These are phyloP conservation scores for Hypoxylon sp. DNA, from an alignment of 2,329 filamentous ascomycete genomes.

Conservation along the genomic window DNA sequence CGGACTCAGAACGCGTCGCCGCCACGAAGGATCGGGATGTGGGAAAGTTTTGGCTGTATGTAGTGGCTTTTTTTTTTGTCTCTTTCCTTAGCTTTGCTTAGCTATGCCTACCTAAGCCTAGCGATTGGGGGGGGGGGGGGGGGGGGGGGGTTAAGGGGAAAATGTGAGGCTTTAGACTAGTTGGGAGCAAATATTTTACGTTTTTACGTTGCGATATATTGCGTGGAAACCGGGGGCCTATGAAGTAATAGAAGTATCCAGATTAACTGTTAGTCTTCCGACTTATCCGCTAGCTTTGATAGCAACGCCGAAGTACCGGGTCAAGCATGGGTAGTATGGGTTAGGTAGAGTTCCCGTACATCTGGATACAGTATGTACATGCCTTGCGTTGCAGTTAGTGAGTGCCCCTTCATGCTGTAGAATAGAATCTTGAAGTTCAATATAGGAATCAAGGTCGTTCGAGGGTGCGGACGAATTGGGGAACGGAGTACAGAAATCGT, in stretches of 20 bases:
- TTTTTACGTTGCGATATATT: slow-evolving; percentile 10
- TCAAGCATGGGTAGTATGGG: slow-evolving; percentile 12
- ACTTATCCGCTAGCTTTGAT: slow-evolving; percentile 12
- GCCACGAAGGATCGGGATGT: slow-evolving; percentile 32
- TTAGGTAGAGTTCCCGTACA: slow-evolving; percentile 20
- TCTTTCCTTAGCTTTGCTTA: slow-evolving; percentile 5
- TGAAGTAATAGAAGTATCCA: slow-evolving; percentile 19
- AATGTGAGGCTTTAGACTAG: slow-evolving; percentile 11
- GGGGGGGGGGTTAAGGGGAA: not conserved
- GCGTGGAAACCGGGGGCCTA: slow-evolving; percentile 18
- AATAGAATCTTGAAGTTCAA: slow-evolving; percentile 3
- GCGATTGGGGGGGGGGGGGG: slow-evolving; percentile 6
- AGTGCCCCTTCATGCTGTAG: not conserved
- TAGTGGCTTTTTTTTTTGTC: slow-evolving; percentile 9
- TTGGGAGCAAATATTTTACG: slow-evolving; percentile 24
- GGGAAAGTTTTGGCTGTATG: slow-evolving; percentile 22
- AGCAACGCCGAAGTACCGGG: slow-evolving; percentile 36
- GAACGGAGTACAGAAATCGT: slow-evolving; percentile 32
- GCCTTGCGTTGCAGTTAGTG: slow-evolving; percentile 11
- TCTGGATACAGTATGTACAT: slow-evolving; percentile 18
- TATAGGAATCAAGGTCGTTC: slow-evolving; percentile 5
- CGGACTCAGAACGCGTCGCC: slow-evolving; percentile 17
- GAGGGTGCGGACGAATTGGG: slow-evolving; percentile 17
- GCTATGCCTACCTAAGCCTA: slow-evolving; percentile 5
- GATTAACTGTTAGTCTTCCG: slow-evolving; percentile 19